phyloP scores from a whole-genome alignment of 352 stramenopile genomes.

The Phytophthora capsici region DNA sequence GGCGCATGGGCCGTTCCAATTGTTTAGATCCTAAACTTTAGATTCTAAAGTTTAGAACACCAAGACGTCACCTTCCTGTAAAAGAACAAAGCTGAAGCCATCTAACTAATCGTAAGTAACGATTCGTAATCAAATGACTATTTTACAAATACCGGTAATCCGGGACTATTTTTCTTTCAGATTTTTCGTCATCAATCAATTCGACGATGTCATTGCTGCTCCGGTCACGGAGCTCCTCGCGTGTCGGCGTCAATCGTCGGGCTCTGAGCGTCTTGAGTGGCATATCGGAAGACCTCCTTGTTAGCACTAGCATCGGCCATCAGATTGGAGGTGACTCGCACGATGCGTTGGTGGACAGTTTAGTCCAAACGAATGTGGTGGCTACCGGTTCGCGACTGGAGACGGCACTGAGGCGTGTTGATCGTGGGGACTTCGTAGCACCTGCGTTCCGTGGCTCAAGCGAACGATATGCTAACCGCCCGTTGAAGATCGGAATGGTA shows the following conservation, averaged over 20 bases:
- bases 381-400: slow-evolving; percentile 60
- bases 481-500: slow-evolving; percentile 78
- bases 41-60: too few relatives aligned
- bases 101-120: slow-evolving; percentile 2
- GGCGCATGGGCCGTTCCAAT: slow-evolving; percentile 78
- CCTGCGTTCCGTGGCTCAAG: slow-evolving; percentile 30
- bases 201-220: slow-evolving; percentile 17
- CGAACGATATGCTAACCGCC: slow-evolving; percentile 73
- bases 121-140: too few relatives aligned
- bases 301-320: slow-evolving; percentile 85
- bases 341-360: slow-evolving; percentile 69
- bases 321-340: slow-evolving; percentile 82
- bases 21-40: slow-evolving; percentile 38
- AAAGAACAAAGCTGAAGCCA: slow-evolving; percentile 13
- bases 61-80: background rate
- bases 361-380: slow-evolving; percentile 80
- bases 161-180: slow-evolving; percentile 19
- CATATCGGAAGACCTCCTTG: slow-evolving; percentile 81
- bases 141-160: background rate
- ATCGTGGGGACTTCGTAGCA: slow-evolving; percentile 68
- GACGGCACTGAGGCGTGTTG: slow-evolving; percentile 63
- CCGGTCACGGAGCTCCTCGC: slow-evolving; percentile 5
- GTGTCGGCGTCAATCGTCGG: slow-evolving; percentile 18
- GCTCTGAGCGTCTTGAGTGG: slow-evolving; percentile 69
- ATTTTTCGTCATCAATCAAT: slow-evolving; percentile 10